Percentiles rank a stretch among this genome's conserved stretches.
These are phyloP conservation scores for Phyllosticta citrichinensis DNA, from an alignment of 2,329 filamentous ascomycete species.

Conservation along the genomic window DNA sequence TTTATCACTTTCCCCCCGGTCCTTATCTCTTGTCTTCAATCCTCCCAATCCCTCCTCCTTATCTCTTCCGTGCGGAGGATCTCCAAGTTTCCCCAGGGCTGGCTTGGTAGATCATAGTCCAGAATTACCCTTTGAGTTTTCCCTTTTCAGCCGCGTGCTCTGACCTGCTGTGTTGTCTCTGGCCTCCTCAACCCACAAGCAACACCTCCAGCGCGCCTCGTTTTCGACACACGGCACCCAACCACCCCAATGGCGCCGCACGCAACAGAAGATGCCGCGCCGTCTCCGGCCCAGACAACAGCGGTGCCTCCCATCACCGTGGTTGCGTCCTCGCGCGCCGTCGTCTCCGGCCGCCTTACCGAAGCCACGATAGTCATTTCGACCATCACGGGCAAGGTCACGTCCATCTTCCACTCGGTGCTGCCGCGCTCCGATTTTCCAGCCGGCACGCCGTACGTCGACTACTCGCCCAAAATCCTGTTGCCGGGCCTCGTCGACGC, in stretches of 20 bases:
- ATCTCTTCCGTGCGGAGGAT: neutral
- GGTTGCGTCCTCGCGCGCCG: slow-evolving; percentile 71
- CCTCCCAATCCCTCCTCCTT: neutral
- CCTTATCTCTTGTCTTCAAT: slow-evolving; percentile 13
- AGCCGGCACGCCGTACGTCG: slow-evolving; percentile 58
- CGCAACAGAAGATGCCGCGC: slow-evolving; percentile 16
- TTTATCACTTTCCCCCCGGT: slow-evolving; percentile 14
- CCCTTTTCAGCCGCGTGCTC: neutral
- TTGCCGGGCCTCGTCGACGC: slow-evolving; percentile 91
- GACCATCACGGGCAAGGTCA: slow-evolving; percentile 70
- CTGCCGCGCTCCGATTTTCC: slow-evolving; percentile 71
- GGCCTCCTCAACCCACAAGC: neutral
- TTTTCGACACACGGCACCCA: neutral
- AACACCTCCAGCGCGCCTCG: neutral
- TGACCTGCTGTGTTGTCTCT: neutral
- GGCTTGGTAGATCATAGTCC: neutral
- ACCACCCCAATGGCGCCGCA: slow-evolving; percentile 25
- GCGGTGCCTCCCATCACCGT: slow-evolving; percentile 51
- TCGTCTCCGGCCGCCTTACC: slow-evolving; percentile 66
- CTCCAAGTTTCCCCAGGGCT: neutral
- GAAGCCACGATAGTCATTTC: slow-evolving; percentile 79
- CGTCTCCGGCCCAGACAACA: slow-evolving; percentile 15
- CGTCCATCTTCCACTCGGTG: slow-evolving; percentile 61
- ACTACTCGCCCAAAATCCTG: slow-evolving; percentile 77
- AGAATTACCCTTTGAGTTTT: neutral